Conservation (phyloP, 192 early-diverging fungal genomes). For the Irineochytrium annulatum region DNA sequence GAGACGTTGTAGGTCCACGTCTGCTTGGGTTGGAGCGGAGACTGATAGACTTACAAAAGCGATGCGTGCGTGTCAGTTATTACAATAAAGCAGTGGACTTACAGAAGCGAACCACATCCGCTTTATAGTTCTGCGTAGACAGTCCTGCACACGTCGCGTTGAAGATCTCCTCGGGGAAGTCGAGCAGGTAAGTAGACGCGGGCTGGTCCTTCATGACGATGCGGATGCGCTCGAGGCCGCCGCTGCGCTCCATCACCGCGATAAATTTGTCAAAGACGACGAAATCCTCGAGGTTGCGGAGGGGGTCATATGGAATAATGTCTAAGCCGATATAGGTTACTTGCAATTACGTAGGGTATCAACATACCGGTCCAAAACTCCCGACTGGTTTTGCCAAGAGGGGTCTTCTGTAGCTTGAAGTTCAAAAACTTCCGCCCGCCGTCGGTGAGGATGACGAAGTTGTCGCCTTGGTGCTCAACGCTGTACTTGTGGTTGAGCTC, state of each 20-base stretch:
- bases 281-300: conserved; percentile 13
- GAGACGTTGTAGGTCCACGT: conserved; percentile 20
- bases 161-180: conserved; percentile 33
- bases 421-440: conserved; percentile 44
- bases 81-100: conserved; percentile 25
- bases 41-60: conserved; percentile 9
- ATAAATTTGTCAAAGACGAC: conserved; percentile 24
- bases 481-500: conserved; percentile 33
- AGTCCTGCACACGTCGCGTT: conserved; percentile 1
- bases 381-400: conserved; percentile 7
- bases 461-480: conserved; percentile 40
- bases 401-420: conserved; percentile 21
- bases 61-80: conserved; percentile 3
- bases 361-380: conserved; percentile 11
- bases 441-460: conserved; percentile 41
- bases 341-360: background rate
- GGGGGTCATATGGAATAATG: conserved; percentile 44
- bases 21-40: conserved; percentile 14
- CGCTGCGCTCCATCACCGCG: conserved; percentile 27
- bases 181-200: conserved; percentile 16
- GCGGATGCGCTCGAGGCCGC: conserved; percentile 16
- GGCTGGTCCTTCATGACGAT: conserved; percentile 1
- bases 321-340: conserved; percentile 19
- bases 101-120: conserved; percentile 24
- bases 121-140: conserved; percentile 30